These are phyloP conservation scores for Geotrichum klebahnii DNA, from an alignment of 1,139 yeast genomes.

Conservation along the genomic window DNA sequence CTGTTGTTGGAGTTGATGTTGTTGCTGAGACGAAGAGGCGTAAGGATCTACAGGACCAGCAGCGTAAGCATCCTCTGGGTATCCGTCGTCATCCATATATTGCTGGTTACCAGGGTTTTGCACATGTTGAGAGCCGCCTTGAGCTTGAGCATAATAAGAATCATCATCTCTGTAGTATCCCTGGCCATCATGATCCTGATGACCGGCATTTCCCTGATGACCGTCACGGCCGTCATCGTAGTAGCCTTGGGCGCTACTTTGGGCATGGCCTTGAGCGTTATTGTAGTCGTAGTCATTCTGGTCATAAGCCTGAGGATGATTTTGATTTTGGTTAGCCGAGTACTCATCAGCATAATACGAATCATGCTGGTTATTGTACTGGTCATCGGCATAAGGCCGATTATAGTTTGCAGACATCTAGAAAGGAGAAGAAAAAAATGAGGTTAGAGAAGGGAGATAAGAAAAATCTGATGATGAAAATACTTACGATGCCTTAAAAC, in stretches of 20 bases:
- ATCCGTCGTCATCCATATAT: slow-evolving; percentile 36
- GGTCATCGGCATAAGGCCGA: slow-evolving; percentile 21
- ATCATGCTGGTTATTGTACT: slow-evolving; percentile 24
- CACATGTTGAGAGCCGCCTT: slow-evolving; percentile 36
- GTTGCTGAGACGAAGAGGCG: slow-evolving; percentile 26
- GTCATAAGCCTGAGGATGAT: slow-evolving; percentile 40
- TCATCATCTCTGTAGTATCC: slow-evolving; percentile 30
- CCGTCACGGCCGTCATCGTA: slow-evolving; percentile 26
- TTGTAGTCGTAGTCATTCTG: slow-evolving; percentile 30
- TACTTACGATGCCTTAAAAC: not conserved
- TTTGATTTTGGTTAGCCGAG: slow-evolving; percentile 28
- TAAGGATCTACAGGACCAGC: slow-evolving; percentile 36
- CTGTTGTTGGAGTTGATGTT: slow-evolving; percentile 23
- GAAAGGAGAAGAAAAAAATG: not conserved
- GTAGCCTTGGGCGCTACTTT: slow-evolving; percentile 32
- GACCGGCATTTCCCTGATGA: slow-evolving; percentile 26
- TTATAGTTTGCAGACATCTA: slow-evolving; percentile 20
- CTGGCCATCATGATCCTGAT: slow-evolving; percentile 28
- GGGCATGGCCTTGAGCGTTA: slow-evolving; percentile 26
- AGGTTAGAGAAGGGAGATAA: not conserved
- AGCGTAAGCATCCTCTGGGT: slow-evolving; percentile 38
- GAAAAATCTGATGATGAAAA: not conserved
- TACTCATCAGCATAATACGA: slow-evolving; percentile 31
- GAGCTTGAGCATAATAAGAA: slow-evolving; percentile 34
- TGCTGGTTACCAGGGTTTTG: slow-evolving; percentile 38